phyloP scores from a whole-genome alignment of 257 asterid species.

The Jasminum sambac region DNA sequence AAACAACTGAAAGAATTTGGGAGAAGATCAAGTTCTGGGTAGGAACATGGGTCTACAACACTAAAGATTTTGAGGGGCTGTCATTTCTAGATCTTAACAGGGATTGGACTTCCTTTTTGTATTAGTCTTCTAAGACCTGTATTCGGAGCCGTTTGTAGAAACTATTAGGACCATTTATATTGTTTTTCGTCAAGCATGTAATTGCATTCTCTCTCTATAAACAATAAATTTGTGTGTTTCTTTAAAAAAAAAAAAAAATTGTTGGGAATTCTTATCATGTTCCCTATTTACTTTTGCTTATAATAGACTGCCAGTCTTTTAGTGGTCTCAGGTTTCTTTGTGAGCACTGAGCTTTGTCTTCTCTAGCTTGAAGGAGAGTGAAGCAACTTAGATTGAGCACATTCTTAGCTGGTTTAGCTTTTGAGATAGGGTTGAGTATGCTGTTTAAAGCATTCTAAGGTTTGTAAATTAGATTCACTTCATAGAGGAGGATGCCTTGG shows the following conservation, averaged over 20 bases:
- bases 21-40: too few species aligned
- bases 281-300: not conserved
- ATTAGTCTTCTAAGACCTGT: too few species aligned
- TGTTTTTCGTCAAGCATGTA: too few species aligned
- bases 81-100: too few species aligned
- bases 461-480: not conserved
- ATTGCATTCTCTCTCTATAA: too few species aligned
- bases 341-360: not conserved
- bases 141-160: too few species aligned
- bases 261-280: not conserved
- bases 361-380: not conserved
- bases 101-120: too few species aligned
- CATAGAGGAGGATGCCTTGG: not conserved
- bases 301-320: not conserved
- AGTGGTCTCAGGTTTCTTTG: not conserved
- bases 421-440: not conserved
- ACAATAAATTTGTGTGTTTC: too few species aligned
- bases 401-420: not conserved
- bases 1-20: too few species aligned
- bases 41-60: too few species aligned
- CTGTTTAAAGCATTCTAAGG: not conserved
- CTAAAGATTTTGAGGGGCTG: too few species aligned
- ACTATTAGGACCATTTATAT: too few species aligned
- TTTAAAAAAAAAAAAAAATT: not conserved
- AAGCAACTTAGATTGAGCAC: not conserved